Conservation (phyloP, 345 rosid species). For the Erucastrum elatum region DNA sequence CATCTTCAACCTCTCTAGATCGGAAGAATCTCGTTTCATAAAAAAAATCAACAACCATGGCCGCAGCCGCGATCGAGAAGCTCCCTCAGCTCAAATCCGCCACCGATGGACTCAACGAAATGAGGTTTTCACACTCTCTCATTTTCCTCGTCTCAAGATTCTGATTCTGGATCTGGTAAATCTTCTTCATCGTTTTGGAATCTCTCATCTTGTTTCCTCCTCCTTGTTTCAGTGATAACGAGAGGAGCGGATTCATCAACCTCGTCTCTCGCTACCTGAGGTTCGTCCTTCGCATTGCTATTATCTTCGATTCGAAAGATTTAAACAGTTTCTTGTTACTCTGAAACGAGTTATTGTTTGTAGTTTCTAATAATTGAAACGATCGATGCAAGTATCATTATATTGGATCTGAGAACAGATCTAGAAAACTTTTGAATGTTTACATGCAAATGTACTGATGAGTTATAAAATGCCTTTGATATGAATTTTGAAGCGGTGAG, state of each 20-base stretch:
- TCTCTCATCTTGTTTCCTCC: neutral
- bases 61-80: conserved; percentile 54
- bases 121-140: conserved; percentile 50
- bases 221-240: conserved; percentile 22
- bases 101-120: conserved; percentile 55
- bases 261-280: conserved; percentile 85
- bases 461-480: neutral
- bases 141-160: neutral
- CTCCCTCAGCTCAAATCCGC: conserved; percentile 53
- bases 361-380: neutral
- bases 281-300: conserved; percentile 36
- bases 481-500: conserved; percentile 38
- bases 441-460: neutral
- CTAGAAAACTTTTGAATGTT: neutral
- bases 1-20: conserved; percentile 14
- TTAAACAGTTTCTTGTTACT: neutral
- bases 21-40: conserved; percentile 22
- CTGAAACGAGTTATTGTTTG: neutral
- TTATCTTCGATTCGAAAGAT: neutral
- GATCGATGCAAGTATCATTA: neutral
- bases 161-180: conserved; percentile 35
- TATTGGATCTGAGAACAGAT: conserved; percentile 27
- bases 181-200: neutral
- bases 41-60: conserved; percentile 38
- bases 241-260: conserved; percentile 63